phyloP scores from a whole-genome alignment of 306 rosid species.

The Ormosia semicastrata region DNA sequence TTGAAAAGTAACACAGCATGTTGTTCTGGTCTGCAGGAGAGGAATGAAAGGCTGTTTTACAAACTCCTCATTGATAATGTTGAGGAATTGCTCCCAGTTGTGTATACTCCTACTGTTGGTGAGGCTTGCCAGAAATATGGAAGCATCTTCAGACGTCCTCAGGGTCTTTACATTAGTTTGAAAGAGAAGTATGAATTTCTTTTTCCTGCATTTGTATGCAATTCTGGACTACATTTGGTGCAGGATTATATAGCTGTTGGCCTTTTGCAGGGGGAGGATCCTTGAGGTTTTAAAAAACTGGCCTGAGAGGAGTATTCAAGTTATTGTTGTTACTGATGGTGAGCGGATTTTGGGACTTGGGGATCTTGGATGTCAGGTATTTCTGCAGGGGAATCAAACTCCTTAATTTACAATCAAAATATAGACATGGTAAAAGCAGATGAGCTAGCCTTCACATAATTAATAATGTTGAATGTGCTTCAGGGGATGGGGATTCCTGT shows the following conservation, averaged over 20 bases:
- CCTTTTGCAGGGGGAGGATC: constrained; percentile 69
- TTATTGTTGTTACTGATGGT: constrained; percentile 93
- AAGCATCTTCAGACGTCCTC: constrained; percentile 94
- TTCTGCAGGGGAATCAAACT: constrained; percentile 9
- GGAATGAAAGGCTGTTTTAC: constrained; percentile 84
- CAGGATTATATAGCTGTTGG: neutral
- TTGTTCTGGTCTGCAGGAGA: constrained; percentile 65
- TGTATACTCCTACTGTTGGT: constrained; percentile 88
- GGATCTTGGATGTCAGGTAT: constrained; percentile 98
- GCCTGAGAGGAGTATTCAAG: constrained; percentile 86
- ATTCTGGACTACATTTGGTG: constrained; percentile 1
- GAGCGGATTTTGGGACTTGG: constrained; percentile 97
- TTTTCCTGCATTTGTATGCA: neutral
- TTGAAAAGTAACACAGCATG: neutral
- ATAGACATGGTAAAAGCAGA: constrained; percentile 11
- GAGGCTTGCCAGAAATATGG: constrained; percentile 98
- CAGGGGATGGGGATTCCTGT: constrained; percentile 99
- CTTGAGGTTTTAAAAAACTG: constrained; percentile 96
- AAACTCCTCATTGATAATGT: constrained; percentile 83
- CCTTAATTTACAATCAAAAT: constrained; percentile 18
- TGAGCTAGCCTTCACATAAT: constrained; percentile 24
- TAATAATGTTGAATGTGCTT: constrained; percentile 32
- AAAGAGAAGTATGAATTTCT: constrained; percentile 69
- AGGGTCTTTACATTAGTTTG: constrained; percentile 97
- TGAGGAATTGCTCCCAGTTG: constrained; percentile 88